phyloP scores from a whole-genome alignment of 768 basidiomycete genomes.

The Russula dissimulans region DNA sequence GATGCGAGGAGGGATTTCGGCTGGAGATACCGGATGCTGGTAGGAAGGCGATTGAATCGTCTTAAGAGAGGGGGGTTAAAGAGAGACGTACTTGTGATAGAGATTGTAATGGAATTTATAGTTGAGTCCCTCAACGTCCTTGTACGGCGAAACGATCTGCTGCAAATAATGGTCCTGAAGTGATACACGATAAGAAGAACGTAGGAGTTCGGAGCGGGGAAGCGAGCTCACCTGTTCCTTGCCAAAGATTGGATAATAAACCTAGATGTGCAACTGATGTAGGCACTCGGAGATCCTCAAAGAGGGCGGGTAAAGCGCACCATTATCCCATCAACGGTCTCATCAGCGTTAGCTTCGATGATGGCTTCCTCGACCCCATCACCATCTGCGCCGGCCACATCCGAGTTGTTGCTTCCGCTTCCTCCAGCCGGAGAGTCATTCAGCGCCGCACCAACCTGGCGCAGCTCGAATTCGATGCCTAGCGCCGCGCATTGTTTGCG shows the following conservation, averaged over 20 bases:
- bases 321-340: slow-evolving; percentile 87
- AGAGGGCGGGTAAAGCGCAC: slow-evolving; percentile 32
- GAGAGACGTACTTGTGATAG: slow-evolving; percentile 73
- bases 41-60: not conserved
- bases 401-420: no score
- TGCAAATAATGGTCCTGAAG: slow-evolving; percentile 91
- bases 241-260: slow-evolving; percentile 96
- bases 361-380: slow-evolving; percentile 96
- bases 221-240: slow-evolving; percentile 63
- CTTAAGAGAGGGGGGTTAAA: not conserved
- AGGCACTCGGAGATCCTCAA: not conserved
- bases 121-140: slow-evolving; percentile 96
- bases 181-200: not conserved
- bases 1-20: slow-evolving; percentile 58
- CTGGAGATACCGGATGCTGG: slow-evolving; percentile 85
- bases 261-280: slow-evolving; percentile 34
- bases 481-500: slow-evolving; percentile 82
- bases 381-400: slow-evolving; percentile 37
- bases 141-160: slow-evolving; percentile 91
- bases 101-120: slow-evolving; percentile 93
- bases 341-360: slow-evolving; percentile 88
- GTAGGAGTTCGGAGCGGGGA: not conserved
- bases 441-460: slow-evolving; percentile 48
- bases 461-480: slow-evolving; percentile 80
- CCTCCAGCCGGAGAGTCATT: slow-evolving; percentile 18